phyloP scores from a whole-genome alignment of 371 early-diverging fungal genomes.

The Lichtheimia corymbifera region DNA sequence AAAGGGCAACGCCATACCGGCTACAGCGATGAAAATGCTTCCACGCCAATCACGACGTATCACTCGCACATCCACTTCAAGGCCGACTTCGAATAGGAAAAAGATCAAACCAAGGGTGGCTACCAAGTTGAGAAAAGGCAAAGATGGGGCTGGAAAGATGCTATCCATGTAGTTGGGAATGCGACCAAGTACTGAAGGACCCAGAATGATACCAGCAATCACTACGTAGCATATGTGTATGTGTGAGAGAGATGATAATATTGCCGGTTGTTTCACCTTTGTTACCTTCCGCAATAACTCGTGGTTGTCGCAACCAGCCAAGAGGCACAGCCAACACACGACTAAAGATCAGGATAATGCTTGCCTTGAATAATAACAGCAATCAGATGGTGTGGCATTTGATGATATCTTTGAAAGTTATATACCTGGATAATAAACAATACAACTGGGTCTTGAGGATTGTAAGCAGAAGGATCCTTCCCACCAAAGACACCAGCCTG shows the following conservation, averaged over 20 bases:
- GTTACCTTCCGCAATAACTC: conserved; percentile 72
- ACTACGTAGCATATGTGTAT: conserved; percentile 32
- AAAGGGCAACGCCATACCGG: conserved; percentile 79
- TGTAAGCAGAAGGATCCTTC: conserved; percentile 58
- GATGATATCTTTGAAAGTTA: neutral
- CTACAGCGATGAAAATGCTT: conserved; percentile 59
- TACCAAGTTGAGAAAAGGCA: conserved; percentile 73
- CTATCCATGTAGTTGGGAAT: conserved; percentile 64
- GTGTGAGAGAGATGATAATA: conserved; percentile 21
- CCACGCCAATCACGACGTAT: conserved; percentile 47
- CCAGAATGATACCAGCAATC: conserved; percentile 76
- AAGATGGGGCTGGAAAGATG: conserved; percentile 64
- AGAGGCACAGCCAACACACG: conserved; percentile 64
- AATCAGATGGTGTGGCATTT: neutral
- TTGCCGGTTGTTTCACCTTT: neutral
- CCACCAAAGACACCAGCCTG: conserved; percentile 71
- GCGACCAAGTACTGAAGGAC: conserved; percentile 77
- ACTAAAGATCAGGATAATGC: conserved; percentile 68
- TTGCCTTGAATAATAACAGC: conserved; percentile 35
- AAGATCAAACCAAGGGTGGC: conserved; percentile 90
- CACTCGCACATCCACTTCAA: conserved; percentile 70
- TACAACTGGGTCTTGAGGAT: conserved; percentile 55
- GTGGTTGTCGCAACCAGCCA: conserved; percentile 64
- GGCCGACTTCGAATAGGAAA: conserved; percentile 88
- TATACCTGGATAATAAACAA: conserved; percentile 72